These are phyloP conservation scores for Suillus subaureus DNA, from an alignment of 768 basidiomycete species.

Conservation along the genomic window DNA sequence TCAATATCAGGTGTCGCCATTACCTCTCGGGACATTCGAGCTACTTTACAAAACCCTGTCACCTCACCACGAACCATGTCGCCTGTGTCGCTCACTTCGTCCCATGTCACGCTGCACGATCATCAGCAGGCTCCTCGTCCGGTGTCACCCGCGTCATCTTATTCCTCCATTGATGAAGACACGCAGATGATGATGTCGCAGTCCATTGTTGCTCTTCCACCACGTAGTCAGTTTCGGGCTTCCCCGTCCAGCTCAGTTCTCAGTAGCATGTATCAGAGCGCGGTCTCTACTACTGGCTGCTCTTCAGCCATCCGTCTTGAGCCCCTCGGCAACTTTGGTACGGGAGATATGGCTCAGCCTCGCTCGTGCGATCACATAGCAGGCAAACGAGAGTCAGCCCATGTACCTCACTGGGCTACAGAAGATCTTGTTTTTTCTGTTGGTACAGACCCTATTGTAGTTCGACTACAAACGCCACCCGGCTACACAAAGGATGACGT, in stretches of 20 bases:
- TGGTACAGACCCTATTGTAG: constrained; percentile 59
- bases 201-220: constrained; percentile 66
- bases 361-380: neutral
- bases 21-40: constrained; percentile 48
- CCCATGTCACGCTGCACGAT: constrained; percentile 15
- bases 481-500: constrained; percentile 15
- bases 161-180: constrained; percentile 63
- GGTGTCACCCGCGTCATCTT: constrained; percentile 51
- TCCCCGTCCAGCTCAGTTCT: constrained; percentile 51
- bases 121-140: constrained; percentile 7
- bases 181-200: constrained; percentile 72
- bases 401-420: constrained; percentile 8
- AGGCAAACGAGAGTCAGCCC: constrained; percentile 11
- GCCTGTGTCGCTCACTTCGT: constrained; percentile 27
- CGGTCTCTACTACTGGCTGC: constrained; percentile 44
- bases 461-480: constrained; percentile 55
- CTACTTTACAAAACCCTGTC: constrained; percentile 18
- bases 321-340: neutral
- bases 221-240: constrained; percentile 30
- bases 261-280: constrained; percentile 81
- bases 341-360: constrained; percentile 7
- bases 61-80: constrained; percentile 28
- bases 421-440: constrained; percentile 62
- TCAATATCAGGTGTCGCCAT: constrained; percentile 59
- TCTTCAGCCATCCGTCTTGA: constrained; percentile 6